Base-by-base conservation (phyloP, 306 rosid species). In the Quercus rubra region DNA sequence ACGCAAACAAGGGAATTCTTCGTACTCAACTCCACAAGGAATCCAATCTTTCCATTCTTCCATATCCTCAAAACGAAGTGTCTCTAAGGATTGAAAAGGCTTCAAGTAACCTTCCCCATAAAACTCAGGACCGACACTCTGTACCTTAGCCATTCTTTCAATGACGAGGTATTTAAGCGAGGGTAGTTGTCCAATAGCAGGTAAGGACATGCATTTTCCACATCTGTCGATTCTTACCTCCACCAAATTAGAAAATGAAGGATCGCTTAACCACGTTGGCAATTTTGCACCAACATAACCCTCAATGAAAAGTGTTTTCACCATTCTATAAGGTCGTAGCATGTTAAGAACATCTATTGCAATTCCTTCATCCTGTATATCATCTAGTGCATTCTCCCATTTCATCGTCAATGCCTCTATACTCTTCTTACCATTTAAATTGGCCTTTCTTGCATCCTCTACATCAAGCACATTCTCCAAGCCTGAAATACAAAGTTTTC, bases 221-320 rank as follows among this genome's bases (percentile, higher is more conserved):
- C 77, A 73, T 30, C 19, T 11, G 11, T 31, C n/a, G 19, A 73
- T 30, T 1, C 3, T 31, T 3, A 73, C 1, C 1, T 4, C 0
- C 51, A n/a, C 79, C 79, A 76, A 28, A 3, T n/a, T 6, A n/a
- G 63, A 30, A 43, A 76, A 76, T 2, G 25, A 51, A 49, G 73
- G 25, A 64, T 6, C 3, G 1, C 73, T 49, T 2, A 76, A 1
- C 79, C 79, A 64, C 0, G 25, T 5, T 51, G 79, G 56, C 5
- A 76, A 64, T 3, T 6, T 12, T 0, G 0, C 7, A 49, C 73
- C 73, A 0, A 1, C 73, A 64, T 76, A 76, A 3, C 73, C 63
- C 0, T 0, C 3, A 30, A 76, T 28, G 11, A 18, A 20, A 56
- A 3, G 61, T 56, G 10, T 20, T 20, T 56, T 46, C 15, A 46